These are phyloP conservation scores for Orobanche coerulescens DNA, from an alignment of 257 asterid genomes.

Conservation along the genomic window DNA sequence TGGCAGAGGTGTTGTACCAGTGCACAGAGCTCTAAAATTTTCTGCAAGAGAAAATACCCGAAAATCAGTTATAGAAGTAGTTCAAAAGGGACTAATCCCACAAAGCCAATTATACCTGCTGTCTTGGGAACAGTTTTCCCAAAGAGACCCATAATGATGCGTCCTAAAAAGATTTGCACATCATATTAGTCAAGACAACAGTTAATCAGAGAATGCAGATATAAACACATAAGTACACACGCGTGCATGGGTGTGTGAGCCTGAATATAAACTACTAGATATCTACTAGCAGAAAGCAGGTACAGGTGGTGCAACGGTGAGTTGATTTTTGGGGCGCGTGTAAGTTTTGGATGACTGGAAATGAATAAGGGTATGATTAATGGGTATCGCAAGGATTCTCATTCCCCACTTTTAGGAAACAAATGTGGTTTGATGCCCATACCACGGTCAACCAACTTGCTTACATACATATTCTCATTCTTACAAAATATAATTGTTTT, in stretches of 20 bases:
- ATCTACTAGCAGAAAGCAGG: no score
- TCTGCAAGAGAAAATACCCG: constrained; percentile 44
- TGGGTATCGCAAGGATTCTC: no score
- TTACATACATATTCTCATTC: no score
- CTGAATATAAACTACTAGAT: no score
- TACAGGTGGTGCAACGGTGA: not conserved
- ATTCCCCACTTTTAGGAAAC: no score
- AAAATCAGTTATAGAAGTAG: constrained; percentile 17
- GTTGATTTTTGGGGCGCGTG: no score
- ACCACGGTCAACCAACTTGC: no score
- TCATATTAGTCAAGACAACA: not conserved
- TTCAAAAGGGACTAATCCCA: constrained; percentile 4
- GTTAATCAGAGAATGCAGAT: not conserved
- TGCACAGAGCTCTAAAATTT: constrained; percentile 87
- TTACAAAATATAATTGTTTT: no score
- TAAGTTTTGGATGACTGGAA: no score
- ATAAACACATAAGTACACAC: no score
- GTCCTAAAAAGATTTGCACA: constrained; percentile 46
- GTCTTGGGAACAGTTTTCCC: constrained; percentile 95
- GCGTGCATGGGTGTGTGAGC: not conserved
- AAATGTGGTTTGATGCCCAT: no score
- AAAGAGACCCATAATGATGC: constrained; percentile 83
- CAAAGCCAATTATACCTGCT: constrained; percentile 45
- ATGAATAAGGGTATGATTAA: no score
- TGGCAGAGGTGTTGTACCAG: constrained; percentile 40